Percentiles rank a stretch among this genome's conserved stretches.
Evolutionary conservation across 768 basidiomycete species (phyloP).

Genomic region (Piloderma croceum): DNA sequence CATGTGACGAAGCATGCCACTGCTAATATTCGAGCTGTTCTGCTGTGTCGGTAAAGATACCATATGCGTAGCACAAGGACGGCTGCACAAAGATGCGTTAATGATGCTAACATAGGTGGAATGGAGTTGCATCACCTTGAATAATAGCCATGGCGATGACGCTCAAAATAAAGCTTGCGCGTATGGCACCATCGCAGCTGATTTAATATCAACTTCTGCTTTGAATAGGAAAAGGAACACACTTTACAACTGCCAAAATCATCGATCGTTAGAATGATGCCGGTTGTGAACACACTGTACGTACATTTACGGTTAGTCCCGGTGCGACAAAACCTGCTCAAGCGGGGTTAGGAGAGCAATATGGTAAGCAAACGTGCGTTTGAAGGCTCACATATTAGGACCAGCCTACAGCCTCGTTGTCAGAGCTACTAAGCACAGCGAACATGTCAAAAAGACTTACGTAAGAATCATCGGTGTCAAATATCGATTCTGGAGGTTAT

Average conservation of each 20-base stretch:
- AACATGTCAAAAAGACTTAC: slow-evolving; percentile 2
- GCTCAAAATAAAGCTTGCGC: slow-evolving; percentile 6
- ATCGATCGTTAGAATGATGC: no score
- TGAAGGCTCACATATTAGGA: not conserved
- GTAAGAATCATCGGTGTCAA: slow-evolving; percentile 4
- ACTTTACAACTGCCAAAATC: not conserved
- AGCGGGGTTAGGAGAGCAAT: not conserved
- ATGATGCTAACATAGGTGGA: not conserved
- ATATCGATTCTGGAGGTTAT: slow-evolving; percentile 16
- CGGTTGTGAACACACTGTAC: no score
- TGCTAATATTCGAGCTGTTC: slow-evolving; percentile 5
- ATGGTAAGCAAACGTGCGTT: not conserved
- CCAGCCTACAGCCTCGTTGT: not conserved
- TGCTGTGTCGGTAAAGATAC: slow-evolving; percentile 12
- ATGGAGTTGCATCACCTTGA: slow-evolving; percentile 6
- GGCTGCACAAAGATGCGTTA: not conserved
- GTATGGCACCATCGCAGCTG: not conserved
- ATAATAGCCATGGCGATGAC: slow-evolving; percentile 8
- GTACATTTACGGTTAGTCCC: no score
- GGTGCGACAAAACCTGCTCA: not conserved
- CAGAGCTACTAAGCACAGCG: no score
- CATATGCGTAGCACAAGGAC: slow-evolving; percentile 18
- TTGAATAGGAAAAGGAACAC: not conserved
- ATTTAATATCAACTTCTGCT: not conserved
- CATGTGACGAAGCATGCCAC: slow-evolving; percentile 8